phyloP scores from a whole-genome alignment of 345 rosid genomes.

The Melastoma malabathricum region DNA sequence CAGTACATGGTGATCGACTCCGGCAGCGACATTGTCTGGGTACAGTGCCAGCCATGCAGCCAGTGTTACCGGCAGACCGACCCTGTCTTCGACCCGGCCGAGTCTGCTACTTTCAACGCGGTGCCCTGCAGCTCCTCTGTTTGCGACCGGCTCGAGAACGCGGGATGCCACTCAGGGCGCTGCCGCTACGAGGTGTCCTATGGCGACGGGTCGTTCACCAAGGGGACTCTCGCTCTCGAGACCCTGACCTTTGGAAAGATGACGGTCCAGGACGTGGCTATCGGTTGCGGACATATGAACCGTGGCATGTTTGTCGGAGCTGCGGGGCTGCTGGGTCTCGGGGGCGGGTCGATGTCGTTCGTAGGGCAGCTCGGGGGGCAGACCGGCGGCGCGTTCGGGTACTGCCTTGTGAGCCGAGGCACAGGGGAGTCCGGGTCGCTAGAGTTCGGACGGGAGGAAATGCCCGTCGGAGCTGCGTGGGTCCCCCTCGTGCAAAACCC shows the following conservation, averaged over 20 bases:
- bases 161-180: slow-evolving; percentile 63
- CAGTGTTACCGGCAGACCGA: slow-evolving; percentile 84
- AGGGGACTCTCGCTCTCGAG: slow-evolving; percentile 76
- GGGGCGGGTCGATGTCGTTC: slow-evolving; percentile 83
- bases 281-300: slow-evolving; percentile 88
- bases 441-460: slow-evolving; percentile 62
- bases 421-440: slow-evolving; percentile 53
- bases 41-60: slow-evolving; percentile 87
- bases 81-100: slow-evolving; percentile 83
- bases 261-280: slow-evolving; percentile 56
- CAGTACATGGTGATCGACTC: slow-evolving; percentile 91
- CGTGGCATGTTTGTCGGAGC: slow-evolving; percentile 93
- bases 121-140: slow-evolving; percentile 71
- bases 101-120: slow-evolving; percentile 55
- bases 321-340: slow-evolving; percentile 80
- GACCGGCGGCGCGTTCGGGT: slow-evolving; percentile 81
- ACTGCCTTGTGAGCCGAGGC: slow-evolving; percentile 75
- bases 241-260: slow-evolving; percentile 61
- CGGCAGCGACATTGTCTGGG: slow-evolving; percentile 97
- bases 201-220: slow-evolving; percentile 92
- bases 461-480: slow-evolving; percentile 92
- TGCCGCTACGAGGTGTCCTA: slow-evolving; percentile 84
- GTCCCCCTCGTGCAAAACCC: slow-evolving; percentile 74
- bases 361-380: slow-evolving; percentile 83
- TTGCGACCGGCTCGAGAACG: slow-evolving; percentile 59